Evolutionary conservation across 495 filamentous ascomycete species (phyloP).

Genomic region (Glarea lozoyensis): DNA sequence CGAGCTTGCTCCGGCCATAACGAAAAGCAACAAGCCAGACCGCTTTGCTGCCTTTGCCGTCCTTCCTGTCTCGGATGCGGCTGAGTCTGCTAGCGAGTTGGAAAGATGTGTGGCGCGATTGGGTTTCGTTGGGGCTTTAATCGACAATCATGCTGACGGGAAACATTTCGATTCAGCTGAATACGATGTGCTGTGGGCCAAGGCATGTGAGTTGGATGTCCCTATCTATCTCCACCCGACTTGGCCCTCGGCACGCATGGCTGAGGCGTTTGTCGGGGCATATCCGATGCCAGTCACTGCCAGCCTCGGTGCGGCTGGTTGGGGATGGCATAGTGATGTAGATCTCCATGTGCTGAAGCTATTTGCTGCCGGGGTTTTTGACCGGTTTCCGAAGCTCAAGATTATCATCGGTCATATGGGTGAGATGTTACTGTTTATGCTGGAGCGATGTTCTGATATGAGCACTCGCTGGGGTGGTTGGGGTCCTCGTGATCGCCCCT

Average conservation of each 20-base stretch:
- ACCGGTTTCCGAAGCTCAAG: constrained; percentile 45
- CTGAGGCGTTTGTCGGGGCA: constrained; percentile 36
- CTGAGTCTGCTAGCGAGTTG: constrained; percentile 39
- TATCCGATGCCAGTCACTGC: constrained; percentile 26
- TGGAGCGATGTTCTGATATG: constrained; percentile 49
- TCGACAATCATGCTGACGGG: constrained; percentile 40
- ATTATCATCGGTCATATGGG: constrained; percentile 60
- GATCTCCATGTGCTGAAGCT: constrained; percentile 24
- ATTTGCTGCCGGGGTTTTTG: constrained; percentile 29
- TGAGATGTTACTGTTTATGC: constrained; percentile 55
- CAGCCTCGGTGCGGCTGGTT: constrained; percentile 30
- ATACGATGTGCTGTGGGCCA: constrained; percentile 33
- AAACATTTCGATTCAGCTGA: constrained; percentile 33
- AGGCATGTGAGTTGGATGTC: constrained; percentile 42
- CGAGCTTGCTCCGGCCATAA: constrained; percentile 38
- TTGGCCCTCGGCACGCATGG: constrained; percentile 37
- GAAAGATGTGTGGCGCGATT: constrained; percentile 34
- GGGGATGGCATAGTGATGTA: constrained; percentile 38
- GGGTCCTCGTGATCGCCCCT: not conserved
- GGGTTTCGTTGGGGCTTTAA: constrained; percentile 46
- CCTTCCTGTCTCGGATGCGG: constrained; percentile 36
- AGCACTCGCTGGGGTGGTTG: too few species aligned
- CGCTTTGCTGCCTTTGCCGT: constrained; percentile 48
- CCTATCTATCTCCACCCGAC: constrained; percentile 55
- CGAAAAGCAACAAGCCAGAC: constrained; percentile 24